Conservation (phyloP, 2,329 filamentous ascomycete species). For the Neoascochyta sp. region DNA sequence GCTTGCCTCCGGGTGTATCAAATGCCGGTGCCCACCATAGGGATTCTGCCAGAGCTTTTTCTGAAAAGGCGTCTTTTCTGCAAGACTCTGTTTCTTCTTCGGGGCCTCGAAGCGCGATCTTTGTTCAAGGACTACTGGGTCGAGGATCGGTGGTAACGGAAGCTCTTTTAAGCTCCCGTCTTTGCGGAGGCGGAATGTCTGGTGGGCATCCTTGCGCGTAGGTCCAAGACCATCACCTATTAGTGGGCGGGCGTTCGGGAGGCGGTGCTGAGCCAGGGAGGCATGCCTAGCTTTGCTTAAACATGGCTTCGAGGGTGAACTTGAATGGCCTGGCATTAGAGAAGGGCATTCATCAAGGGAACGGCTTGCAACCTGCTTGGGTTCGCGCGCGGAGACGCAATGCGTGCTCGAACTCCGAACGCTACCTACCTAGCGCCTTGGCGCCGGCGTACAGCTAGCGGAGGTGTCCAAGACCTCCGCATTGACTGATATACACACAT, state of each 20-base stretch:
- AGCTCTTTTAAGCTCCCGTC: constrained; percentile 34
- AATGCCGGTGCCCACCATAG: constrained; percentile 51
- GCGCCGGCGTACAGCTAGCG: too few relatives aligned
- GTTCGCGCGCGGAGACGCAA: too few relatives aligned
- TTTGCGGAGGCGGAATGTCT: constrained; percentile 33
- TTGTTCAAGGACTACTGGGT: constrained; percentile 40
- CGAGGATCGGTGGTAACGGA: constrained; percentile 49
- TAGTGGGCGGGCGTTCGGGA: constrained; percentile 9
- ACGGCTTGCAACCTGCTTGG: too few relatives aligned
- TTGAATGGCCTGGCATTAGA: constrained; percentile 30
- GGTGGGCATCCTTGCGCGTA: constrained; percentile 27
- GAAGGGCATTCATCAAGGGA: too few relatives aligned
- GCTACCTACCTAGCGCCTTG: too few relatives aligned
- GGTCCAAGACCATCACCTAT: constrained; percentile 27
- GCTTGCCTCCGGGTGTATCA: background rate
- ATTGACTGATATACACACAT: constrained; percentile 19
- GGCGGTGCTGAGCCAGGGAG: constrained; percentile 9
- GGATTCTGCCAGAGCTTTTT: constrained; percentile 59
- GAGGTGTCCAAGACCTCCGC: too few relatives aligned
- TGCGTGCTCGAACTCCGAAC: too few relatives aligned
- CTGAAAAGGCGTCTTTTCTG: constrained; percentile 51
- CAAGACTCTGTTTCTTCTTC: constrained; percentile 41
- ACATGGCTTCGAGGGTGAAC: constrained; percentile 16
- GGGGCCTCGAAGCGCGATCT: constrained; percentile 39
- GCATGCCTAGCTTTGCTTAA: constrained; percentile 10